Conservation (phyloP, 805 yeast species). For the Pichia occidentalis region DNA sequence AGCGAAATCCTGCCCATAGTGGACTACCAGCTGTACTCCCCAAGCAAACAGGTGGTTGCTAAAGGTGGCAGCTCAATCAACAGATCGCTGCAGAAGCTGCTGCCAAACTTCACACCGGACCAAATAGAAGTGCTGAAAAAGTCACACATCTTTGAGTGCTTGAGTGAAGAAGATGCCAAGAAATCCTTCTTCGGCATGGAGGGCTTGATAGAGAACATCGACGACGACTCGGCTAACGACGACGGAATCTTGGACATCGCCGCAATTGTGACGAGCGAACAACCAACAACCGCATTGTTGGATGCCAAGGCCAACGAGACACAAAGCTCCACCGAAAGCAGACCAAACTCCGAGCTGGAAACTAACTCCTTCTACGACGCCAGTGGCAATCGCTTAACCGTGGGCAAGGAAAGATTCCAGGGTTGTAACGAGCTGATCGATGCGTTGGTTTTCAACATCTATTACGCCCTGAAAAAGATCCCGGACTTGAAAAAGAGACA, state of each 20-base stretch:
- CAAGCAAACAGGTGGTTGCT: conserved; percentile 33
- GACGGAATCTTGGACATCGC: conserved; percentile 86
- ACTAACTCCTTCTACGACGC: conserved; percentile 63
- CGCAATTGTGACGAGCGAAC: conserved; percentile 74
- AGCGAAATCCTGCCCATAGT: conserved; percentile 77
- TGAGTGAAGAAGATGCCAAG: conserved; percentile 58
- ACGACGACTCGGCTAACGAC: conserved; percentile 33
- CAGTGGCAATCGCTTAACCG: conserved; percentile 46
- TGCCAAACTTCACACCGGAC: conserved; percentile 48
- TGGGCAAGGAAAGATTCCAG: conserved; percentile 88
- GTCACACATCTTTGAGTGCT: conserved; percentile 72
- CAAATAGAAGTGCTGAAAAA: conserved; percentile 73
- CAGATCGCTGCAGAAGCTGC: conserved; percentile 38
- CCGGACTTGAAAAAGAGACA: conserved; percentile 63
- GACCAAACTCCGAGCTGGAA: conserved; percentile 63
- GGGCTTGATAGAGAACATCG: conserved; percentile 30
- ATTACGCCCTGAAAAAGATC: conserved; percentile 45
- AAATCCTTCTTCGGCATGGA: conserved; percentile 57
- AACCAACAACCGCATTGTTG: conserved; percentile 45
- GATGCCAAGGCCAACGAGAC: conserved; percentile 22
- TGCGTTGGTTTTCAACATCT: conserved; percentile 47
- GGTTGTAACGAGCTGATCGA: conserved; percentile 62
- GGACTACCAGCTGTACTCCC: conserved; percentile 57
- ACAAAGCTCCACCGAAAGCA: conserved; percentile 9
- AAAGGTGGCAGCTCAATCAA: conserved; percentile 69